phyloP scores from a whole-genome alignment of 805 yeast genomes.

The Monosporozyma yasuniensis region DNA sequence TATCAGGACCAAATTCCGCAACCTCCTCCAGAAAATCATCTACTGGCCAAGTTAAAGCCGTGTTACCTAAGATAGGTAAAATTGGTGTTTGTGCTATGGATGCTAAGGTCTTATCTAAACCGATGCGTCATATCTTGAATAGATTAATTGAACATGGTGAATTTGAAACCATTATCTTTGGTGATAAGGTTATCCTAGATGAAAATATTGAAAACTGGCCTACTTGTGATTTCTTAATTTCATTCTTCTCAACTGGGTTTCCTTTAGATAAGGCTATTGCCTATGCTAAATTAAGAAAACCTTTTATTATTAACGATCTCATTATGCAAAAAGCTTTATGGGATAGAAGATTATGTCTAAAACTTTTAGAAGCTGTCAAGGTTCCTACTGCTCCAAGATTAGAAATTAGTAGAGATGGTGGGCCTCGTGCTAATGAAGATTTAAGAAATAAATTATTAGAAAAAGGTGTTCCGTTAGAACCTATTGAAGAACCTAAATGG shows the following conservation, averaged over 20 bases:
- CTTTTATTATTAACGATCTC: constrained; percentile 81
- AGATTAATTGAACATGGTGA: constrained; percentile 87
- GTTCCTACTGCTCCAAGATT: constrained; percentile 87
- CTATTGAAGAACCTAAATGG: constrained; percentile 64
- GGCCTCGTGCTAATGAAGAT: constrained; percentile 73
- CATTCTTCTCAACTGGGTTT: constrained; percentile 92
- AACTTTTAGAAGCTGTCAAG: constrained; percentile 65
- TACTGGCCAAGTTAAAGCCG: constrained; percentile 25
- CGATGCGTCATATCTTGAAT: constrained; percentile 84
- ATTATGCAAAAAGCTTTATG: constrained; percentile 89
- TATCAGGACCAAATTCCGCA: constrained; percentile 18
- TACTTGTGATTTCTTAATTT: constrained; percentile 88
- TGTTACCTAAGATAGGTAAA: constrained; percentile 70
- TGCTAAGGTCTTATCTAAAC: constrained; percentile 88
- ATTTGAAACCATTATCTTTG: constrained; percentile 92
- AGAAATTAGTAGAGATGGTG: constrained; percentile 93
- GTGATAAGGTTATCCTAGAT: constrained; percentile 92
- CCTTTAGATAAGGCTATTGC: constrained; percentile 92
- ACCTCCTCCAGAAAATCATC: constrained; percentile 26
- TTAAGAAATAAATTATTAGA: constrained; percentile 49
- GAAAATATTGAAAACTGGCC: constrained; percentile 97
- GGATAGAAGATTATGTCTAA: constrained; percentile 88
- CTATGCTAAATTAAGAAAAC: constrained; percentile 82
- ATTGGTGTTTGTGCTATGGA: constrained; percentile 99
- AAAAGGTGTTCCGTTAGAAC: constrained; percentile 45